phyloP scores from a whole-genome alignment of 257 asterid species.

The Solanum tacnaense region DNA sequence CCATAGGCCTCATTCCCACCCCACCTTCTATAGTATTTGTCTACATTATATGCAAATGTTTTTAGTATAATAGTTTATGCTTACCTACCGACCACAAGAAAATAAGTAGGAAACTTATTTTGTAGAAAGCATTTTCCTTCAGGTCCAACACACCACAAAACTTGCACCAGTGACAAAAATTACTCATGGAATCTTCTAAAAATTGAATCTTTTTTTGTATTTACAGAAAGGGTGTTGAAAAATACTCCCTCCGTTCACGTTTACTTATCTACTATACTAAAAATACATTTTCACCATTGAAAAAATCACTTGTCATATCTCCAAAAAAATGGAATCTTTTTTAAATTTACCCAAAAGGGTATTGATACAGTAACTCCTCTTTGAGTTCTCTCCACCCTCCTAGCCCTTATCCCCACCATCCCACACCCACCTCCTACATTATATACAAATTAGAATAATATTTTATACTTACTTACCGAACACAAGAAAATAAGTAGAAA shows the following conservation, averaged over 20 bases:
- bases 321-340: neutral
- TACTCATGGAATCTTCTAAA: neutral
- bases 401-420: no score
- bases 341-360: neutral
- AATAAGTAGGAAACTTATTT: neutral
- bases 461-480: fast-evolving
- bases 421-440: neutral
- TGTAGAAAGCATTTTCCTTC: neutral
- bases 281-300: neutral
- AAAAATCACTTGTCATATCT: neutral
- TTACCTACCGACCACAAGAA: neutral
- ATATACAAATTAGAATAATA: neutral
- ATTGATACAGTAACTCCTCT: neutral
- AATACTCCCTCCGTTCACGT: neutral
- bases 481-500: neutral
- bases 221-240: neutral
- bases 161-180: neutral
- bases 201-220: neutral
- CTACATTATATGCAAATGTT: neutral
- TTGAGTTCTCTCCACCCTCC: neutral
- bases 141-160: neutral
- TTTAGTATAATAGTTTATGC: neutral
- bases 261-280: no score
- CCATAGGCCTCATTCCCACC: neutral
- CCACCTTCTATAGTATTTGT: neutral